These are phyloP conservation scores for Pythium monospermum DNA, from an alignment of 352 stramenopile species.

Conservation along the genomic window DNA sequence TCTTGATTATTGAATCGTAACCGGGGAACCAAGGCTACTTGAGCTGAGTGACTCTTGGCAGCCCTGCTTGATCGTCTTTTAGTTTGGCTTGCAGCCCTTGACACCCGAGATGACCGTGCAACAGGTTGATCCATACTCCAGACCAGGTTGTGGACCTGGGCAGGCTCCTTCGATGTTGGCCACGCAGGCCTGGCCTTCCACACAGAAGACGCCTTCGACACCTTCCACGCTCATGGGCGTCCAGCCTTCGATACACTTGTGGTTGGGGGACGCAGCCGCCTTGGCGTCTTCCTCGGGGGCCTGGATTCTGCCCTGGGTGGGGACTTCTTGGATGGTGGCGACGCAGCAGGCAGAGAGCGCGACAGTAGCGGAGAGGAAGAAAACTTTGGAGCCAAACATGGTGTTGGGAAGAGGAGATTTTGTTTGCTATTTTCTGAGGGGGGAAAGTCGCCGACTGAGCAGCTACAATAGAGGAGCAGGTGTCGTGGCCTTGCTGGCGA, in stretches of 20 bases:
- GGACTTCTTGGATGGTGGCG: neutral
- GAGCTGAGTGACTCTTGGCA: no score
- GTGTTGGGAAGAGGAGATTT: neutral
- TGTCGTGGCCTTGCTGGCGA: no score
- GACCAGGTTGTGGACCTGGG: neutral
- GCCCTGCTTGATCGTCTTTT: no score
- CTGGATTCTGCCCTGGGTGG: conserved; percentile 10
- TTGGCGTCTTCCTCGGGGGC: neutral
- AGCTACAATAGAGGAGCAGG: no score
- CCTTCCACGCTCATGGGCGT: conserved; percentile 13
- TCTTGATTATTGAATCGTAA: neutral
- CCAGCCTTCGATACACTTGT: neutral
- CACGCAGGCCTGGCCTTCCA: conserved; percentile 11
- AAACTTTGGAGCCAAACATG: conserved; percentile 25
- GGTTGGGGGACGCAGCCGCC: no score
- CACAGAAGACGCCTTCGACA: conserved; percentile 17
- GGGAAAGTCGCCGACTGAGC: neutral
- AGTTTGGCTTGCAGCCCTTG: neutral
- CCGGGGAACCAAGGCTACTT: no score
- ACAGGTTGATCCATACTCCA: neutral
- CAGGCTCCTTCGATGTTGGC: neutral
- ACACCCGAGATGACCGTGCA: neutral
- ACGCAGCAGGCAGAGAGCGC: conserved; percentile 8
- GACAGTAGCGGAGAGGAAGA: conserved; percentile 19
- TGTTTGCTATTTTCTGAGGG: neutral